Evolutionary conservation across 148 eudicot species (phyloP), one percentile per base, ranked within the genome.

Genomic region (Fagopyrum tataricum): DNA sequence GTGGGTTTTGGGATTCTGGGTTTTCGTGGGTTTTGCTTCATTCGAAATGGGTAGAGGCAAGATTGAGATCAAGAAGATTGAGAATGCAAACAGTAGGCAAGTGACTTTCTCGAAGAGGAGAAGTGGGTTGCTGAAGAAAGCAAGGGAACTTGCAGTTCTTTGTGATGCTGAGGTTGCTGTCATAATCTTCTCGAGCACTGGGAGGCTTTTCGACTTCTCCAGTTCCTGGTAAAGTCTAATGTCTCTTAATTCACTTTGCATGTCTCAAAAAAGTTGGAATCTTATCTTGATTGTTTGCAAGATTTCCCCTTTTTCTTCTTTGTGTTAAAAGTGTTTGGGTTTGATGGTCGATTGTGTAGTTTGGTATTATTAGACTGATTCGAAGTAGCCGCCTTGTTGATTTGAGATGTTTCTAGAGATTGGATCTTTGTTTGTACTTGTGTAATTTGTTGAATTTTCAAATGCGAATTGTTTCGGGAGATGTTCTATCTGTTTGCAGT

Each of bases 111-210:
- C 88, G 0, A 88, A 90, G 75, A 76, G 92, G 18, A 81, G 92
- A 40, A 72, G 73, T 69, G 92, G 92, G 59, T 72, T 90, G 82
- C 72, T 90, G 37, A 90, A 90, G 80, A 90, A 90, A 77, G 92
- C 96, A 1, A 78, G 72, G 21, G 96, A 90, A 69, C 86, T 90
- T 59, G 79, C 93, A 18, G 71, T 87, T 74, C 85, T 90, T 14
- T 86, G 92, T 79, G 93, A 87, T 75, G 87, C 91, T 62, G 87
- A 89, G 40, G 87, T 90, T 79, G 96, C 90, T 18, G 83, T 90
- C 39, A 83, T 90, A 37, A 77, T 88, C 15, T 90, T 84, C 70
- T 90, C 96, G 4, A 84, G 72, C 46, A 86, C 96, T 43, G 96
- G 96, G 1, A 83, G 79, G 75, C 87, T 88, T 43, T 88, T 85